A percentile compares a stretch with the other conserved stretches of the same genome.
Conservation (phyloP, 495 filamentous ascomycete species). For the Talaromyces borbonicus region DNA sequence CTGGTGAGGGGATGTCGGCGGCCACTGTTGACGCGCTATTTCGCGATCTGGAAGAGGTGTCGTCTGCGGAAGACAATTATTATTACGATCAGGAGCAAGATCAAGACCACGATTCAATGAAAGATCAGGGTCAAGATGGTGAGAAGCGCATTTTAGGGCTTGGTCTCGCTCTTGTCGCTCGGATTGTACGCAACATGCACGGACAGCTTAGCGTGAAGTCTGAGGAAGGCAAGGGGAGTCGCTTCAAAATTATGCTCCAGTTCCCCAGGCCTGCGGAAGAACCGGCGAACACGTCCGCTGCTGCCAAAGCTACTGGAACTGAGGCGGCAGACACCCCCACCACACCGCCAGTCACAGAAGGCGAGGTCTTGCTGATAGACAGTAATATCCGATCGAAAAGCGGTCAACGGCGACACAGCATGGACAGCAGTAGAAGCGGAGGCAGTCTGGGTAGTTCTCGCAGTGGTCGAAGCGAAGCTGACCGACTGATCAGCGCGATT, state of each 20-base stretch:
- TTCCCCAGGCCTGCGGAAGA: slow-evolving; percentile 23
- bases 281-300: not conserved
- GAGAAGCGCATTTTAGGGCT: slow-evolving; percentile 55
- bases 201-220: slow-evolving; percentile 84
- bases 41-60: slow-evolving; percentile 79
- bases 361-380: slow-evolving; percentile 26
- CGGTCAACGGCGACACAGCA: slow-evolving; percentile 23
- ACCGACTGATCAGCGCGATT: slow-evolving; percentile 67
- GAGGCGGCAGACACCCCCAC: not conserved
- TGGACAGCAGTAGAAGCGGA: slow-evolving; percentile 43
- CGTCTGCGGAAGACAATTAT: slow-evolving; percentile 40
- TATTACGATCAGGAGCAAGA: slow-evolving; percentile 23
- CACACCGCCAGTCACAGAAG: slow-evolving; percentile 1
- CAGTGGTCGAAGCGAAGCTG: slow-evolving; percentile 58
- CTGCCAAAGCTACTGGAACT: not conserved
- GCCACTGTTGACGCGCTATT: slow-evolving; percentile 69
- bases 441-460: slow-evolving; percentile 39
- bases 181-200: slow-evolving; percentile 81
- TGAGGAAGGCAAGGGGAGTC: slow-evolving; percentile 74
- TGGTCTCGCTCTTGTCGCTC: slow-evolving; percentile 76
- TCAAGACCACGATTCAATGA: slow-evolving; percentile 13
- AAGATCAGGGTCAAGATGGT: slow-evolving; percentile 10
- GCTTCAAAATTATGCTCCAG: slow-evolving; percentile 49
- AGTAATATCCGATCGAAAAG: slow-evolving; percentile 1
- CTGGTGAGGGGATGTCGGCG: slow-evolving; percentile 68